Percentiles rank a stretch among this genome's conserved stretches.
Evolutionary conservation across 73 alveolate genomes (phyloP).

Genomic region (Tetrahymena thermophila): DNA sequence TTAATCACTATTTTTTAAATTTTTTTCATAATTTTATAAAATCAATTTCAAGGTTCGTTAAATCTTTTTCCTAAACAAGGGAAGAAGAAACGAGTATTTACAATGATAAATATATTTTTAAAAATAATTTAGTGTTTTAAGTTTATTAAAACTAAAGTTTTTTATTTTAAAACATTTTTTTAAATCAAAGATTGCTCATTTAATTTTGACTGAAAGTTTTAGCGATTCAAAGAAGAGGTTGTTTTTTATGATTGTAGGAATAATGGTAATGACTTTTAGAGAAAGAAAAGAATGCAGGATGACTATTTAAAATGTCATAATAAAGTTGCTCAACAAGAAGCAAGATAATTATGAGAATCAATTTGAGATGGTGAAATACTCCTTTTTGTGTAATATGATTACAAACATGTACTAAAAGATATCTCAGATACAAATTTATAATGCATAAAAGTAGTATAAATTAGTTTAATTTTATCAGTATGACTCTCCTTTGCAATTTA

Average conservation of each 20-base stretch:
- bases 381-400: background rate
- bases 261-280: background rate
- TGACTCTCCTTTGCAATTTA: background rate
- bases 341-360: background rate
- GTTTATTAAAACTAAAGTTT: too few relatives aligned
- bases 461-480: background rate
- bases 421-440: background rate
- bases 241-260: background rate
- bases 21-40: too few relatives aligned
- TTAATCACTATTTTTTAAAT: background rate
- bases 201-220: background rate
- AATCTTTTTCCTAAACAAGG: background rate
- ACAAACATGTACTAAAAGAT: background rate
- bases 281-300: background rate
- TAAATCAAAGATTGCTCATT: background rate
- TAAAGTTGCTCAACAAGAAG: background rate
- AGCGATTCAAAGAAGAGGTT: background rate
- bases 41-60: too few relatives aligned
- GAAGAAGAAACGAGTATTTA: too few relatives aligned
- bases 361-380: background rate
- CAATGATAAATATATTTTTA: too few relatives aligned
- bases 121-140: too few relatives aligned
- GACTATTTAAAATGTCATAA: background rate
- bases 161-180: too few relatives aligned
- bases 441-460: background rate